Evolutionary conservation across 345 rosid species (phyloP).

Genomic region (Atalantia buxifolia): DNA sequence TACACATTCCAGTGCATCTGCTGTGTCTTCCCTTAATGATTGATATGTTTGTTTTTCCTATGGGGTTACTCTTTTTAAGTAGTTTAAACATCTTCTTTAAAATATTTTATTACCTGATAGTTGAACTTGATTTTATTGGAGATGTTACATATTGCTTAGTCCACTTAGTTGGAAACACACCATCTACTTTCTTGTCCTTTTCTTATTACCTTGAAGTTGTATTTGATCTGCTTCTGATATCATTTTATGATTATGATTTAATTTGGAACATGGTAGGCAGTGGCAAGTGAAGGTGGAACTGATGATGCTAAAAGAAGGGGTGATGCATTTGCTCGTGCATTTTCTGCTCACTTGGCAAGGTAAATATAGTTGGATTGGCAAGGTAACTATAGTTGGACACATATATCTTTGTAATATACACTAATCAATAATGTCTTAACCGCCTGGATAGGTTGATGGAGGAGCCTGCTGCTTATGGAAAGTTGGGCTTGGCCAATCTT

Average conservation of each 20-base stretch:
- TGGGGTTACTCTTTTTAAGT: neutral
- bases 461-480: conserved; percentile 98
- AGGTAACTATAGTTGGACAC: conserved; percentile 41
- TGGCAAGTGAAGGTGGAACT: conserved; percentile 99
- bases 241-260: neutral
- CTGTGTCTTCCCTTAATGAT: neutral
- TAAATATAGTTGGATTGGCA: too few species aligned
- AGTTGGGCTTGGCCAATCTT: conserved; percentile 94
- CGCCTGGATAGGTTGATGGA: conserved; percentile 73
- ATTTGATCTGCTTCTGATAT: neutral
- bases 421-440: conserved; percentile 8
- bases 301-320: conserved; percentile 98
- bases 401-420: neutral
- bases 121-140: neutral
- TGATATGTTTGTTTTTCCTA: neutral
- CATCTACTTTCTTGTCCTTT: neutral
- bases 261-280: conserved; percentile 61
- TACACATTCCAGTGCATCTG: neutral
- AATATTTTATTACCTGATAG: neutral
- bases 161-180: neutral
- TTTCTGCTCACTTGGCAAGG: conserved; percentile 98
- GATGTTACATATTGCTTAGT: neutral
- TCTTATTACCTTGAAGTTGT: neutral
- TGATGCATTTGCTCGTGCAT: conserved; percentile 98
- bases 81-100: neutral